Evolutionary conservation across 805 yeast species (phyloP), one percentile per base, ranked within the genome.

Genomic region (Kodamaea neixiangensis): DNA sequence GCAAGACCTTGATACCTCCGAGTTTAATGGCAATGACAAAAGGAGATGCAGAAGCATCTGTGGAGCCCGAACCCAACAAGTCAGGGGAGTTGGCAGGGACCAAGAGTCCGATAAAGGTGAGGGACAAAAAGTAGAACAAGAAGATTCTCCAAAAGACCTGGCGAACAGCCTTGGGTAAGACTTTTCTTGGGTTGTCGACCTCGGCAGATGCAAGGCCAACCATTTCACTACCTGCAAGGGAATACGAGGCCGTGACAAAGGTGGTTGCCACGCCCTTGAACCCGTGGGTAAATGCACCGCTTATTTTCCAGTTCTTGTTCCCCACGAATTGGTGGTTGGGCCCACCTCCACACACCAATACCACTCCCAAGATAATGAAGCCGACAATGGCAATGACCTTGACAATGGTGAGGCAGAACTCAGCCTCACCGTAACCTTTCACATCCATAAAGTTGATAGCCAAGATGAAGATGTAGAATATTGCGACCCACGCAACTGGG

Each of bases 81-180:
- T 57, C 51, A 6, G 48, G 33, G 45, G 58, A 54, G 46, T 56
- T 46, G 34, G 54, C 53, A 1, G 67, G 58, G 6, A 64, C 67
- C 54, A 64, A 54, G 19, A 64, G 57, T 5, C 61, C 60, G 29
- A 64, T 58, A 41, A 64, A 57, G 7, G 63, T 64, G 29, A 64
- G 57, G 2, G 58, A 55, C 47, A 57, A 56, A 51, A 73, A 62
- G 64, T 72, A 74, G 55, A 74, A 74, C 45, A 73, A 51, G 51
- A 71, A 66, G 46, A 74, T 64, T 60, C 79, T 61, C 76, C 77
- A 70, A 56, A 74, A 73, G 1, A 73, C 76, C 54, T 74, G 77
- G 50, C 69, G 69, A 31, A 73, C 67, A 13, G 79, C 79, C 43
- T 61, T 66, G 11, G 79, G 79, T 49, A 74, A 62, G 2, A 71